phyloP scores from a whole-genome alignment of 768 basidiomycete species.

The Collybia sp. region DNA sequence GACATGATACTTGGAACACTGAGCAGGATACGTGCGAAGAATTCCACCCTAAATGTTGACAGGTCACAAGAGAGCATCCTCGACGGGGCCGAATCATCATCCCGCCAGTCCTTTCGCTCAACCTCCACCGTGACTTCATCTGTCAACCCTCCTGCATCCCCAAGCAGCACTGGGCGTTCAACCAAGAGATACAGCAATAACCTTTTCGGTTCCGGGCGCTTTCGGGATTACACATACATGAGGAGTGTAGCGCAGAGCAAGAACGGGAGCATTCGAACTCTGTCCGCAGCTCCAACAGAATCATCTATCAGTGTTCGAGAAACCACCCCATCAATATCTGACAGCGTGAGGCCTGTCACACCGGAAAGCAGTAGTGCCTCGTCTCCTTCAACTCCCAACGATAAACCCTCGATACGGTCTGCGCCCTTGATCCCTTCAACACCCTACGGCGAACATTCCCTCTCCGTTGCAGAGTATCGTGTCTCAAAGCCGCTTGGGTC shows the following conservation, averaged over 20 bases:
- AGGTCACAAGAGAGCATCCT: slow-evolving; percentile 29
- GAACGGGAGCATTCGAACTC: slow-evolving; percentile 35
- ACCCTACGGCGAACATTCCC: slow-evolving; percentile 28
- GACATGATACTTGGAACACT: slow-evolving; percentile 79
- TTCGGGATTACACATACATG: slow-evolving; percentile 71
- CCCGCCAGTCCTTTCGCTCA: slow-evolving; percentile 25
- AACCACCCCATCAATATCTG: slow-evolving; percentile 36
- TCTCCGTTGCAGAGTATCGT: slow-evolving; percentile 39
- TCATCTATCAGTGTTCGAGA: slow-evolving; percentile 28
- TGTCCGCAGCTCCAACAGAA: slow-evolving; percentile 48
- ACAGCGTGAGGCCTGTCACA: slow-evolving; percentile 47
- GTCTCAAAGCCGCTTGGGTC: slow-evolving; percentile 47
- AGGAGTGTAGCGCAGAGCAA: slow-evolving; percentile 46
- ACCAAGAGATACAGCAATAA: slow-evolving; percentile 82
- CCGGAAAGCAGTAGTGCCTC: slow-evolving; percentile 43
- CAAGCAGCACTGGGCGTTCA: slow-evolving; percentile 26
- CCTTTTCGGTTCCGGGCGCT: slow-evolving; percentile 76
- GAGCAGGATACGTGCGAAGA: slow-evolving; percentile 37
- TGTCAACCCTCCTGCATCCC: slow-evolving; percentile 20
- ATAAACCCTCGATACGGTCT: slow-evolving; percentile 36
- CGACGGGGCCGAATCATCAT: slow-evolving; percentile 21
- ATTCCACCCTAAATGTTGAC: slow-evolving; percentile 18
- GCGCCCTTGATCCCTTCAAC: slow-evolving; percentile 34
- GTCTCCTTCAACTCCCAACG: slow-evolving; percentile 32
- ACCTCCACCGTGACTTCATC: slow-evolving; percentile 34